phyloP scores from a whole-genome alignment of 2,329 filamentous ascomycete species.

The Beauveria scarabaeidicola region DNA sequence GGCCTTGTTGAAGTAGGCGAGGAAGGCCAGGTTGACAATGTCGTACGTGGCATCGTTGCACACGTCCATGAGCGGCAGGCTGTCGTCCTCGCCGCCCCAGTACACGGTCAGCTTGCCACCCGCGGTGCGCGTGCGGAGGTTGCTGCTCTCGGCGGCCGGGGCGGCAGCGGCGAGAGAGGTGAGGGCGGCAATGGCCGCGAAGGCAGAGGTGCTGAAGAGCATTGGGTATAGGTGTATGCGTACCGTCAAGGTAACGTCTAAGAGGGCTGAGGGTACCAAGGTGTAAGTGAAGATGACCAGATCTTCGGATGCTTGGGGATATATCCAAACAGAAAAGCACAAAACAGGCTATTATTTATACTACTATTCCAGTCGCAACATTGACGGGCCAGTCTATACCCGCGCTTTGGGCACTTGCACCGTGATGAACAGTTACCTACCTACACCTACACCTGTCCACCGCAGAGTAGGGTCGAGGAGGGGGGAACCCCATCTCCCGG shows the following conservation, averaged over 20 bases:
- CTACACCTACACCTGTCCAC: not conserved
- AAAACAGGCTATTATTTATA: not conserved
- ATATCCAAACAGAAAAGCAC: not conserved
- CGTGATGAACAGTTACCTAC: not conserved
- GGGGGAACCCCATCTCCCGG: not conserved
- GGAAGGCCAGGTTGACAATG: conserved; percentile 18
- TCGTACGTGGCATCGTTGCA: conserved; percentile 16
- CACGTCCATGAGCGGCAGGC: conserved; percentile 14
- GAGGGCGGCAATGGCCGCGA: conserved; percentile 2
- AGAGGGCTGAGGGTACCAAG: not conserved
- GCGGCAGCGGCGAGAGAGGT: conserved; percentile 4
- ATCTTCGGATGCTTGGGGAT: not conserved
- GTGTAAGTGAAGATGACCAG: conserved; percentile 1
- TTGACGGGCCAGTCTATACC: not conserved
- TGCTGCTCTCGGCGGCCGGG: not conserved
- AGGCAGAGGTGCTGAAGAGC: conserved; percentile 7
- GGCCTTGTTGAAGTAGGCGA: conserved; percentile 15
- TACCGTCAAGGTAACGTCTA: not conserved
- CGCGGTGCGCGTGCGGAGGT: conserved; percentile 4
- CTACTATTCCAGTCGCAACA: not conserved
- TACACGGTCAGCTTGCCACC: conserved; percentile 17
- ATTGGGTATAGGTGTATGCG: not conserved
- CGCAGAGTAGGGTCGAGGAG: not conserved
- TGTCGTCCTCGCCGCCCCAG: conserved; percentile 17
- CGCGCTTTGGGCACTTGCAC: not conserved